Percentiles rank a stretch among this genome's conserved stretches.
phyloP scores from a whole-genome alignment of 169 alveolate species.

The Sarcocystis neurona region DNA sequence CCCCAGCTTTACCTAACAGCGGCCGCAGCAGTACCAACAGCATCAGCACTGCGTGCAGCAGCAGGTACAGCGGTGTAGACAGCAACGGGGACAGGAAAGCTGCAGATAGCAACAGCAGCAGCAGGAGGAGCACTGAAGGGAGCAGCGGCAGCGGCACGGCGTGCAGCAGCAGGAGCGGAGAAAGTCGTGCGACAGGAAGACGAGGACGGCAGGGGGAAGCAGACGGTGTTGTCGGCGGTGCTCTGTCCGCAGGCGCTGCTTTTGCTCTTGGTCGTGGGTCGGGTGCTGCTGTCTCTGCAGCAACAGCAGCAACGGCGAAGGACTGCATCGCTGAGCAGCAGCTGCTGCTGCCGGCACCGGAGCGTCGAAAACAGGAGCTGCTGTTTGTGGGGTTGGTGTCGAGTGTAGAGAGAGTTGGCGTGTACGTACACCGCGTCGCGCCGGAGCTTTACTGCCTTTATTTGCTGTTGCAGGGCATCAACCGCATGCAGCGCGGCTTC shows the following conservation, averaged over 20 bases:
- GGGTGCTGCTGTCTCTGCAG: background rate
- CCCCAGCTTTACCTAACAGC: background rate
- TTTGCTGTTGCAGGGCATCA: conserved; percentile 34
- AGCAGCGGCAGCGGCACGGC: background rate
- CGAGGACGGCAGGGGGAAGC: background rate
- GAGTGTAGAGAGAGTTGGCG: background rate
- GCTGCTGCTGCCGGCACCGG: too few species aligned
- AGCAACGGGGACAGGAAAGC: too few species aligned
- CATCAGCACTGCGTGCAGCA: background rate
- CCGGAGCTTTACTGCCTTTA: background rate
- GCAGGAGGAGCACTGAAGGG: background rate
- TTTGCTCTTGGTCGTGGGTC: too few species aligned
- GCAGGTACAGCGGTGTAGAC: background rate
- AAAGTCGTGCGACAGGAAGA: too few species aligned
- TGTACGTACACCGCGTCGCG: conserved; percentile 13
- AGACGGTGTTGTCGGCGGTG: too few species aligned
- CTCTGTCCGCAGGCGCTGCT: too few species aligned
- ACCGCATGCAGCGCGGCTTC: conserved; percentile 53
- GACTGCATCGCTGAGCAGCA: too few species aligned
- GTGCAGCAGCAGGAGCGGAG: background rate
- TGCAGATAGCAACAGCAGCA: background rate
- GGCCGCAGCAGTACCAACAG: conserved; percentile 40
- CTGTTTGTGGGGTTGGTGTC: background rate
- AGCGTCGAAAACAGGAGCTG: background rate
- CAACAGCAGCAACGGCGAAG: too few species aligned